These are phyloP conservation scores for Dendryphion nanum DNA, from an alignment of 2,329 filamentous ascomycete genomes.

Conservation along the genomic window DNA sequence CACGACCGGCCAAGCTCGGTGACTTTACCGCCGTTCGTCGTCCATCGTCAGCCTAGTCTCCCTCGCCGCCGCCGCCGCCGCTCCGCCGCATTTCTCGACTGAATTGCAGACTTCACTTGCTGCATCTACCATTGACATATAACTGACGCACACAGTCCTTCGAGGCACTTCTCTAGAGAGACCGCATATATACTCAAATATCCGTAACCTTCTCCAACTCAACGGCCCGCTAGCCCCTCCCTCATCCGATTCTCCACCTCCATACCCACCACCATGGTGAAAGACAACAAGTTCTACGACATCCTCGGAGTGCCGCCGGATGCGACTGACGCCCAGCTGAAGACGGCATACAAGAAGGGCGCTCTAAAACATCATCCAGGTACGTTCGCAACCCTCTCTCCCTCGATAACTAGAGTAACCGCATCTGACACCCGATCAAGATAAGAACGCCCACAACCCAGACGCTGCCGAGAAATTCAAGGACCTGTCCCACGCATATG, in stretches of 20 bases:
- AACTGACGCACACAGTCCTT: no score
- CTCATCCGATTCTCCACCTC: slow-evolving; percentile 8
- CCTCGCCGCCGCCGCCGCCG: no score
- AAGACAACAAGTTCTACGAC: slow-evolving; percentile 78
- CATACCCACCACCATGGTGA: slow-evolving; percentile 64
- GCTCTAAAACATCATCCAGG: slow-evolving; percentile 83
- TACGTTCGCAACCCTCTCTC: slow-evolving; percentile 43
- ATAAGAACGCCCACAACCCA: slow-evolving; percentile 95
- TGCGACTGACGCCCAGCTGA: slow-evolving; percentile 82
- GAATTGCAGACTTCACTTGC: no score
- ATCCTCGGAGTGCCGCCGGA: slow-evolving; percentile 72
- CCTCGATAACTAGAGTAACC: slow-evolving; percentile 1
- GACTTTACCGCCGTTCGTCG: no score
- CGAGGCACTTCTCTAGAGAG: no score
- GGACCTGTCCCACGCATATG: slow-evolving; percentile 92
- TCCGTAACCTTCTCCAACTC: slow-evolving; percentile 14
- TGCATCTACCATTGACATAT: no score
- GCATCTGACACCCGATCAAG: slow-evolving; percentile 47
- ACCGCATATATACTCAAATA: slow-evolving; percentile 8
- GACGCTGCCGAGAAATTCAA: slow-evolving; percentile 98
- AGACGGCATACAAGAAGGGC: slow-evolving; percentile 83
- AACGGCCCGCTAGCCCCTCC: slow-evolving; percentile 26
- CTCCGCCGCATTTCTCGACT: no score
- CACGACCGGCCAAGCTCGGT: background rate
- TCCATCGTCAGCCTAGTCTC: no score